Conservation (phyloP, 2,329 filamentous ascomycete genomes). For the Endothia cerciana region DNA sequence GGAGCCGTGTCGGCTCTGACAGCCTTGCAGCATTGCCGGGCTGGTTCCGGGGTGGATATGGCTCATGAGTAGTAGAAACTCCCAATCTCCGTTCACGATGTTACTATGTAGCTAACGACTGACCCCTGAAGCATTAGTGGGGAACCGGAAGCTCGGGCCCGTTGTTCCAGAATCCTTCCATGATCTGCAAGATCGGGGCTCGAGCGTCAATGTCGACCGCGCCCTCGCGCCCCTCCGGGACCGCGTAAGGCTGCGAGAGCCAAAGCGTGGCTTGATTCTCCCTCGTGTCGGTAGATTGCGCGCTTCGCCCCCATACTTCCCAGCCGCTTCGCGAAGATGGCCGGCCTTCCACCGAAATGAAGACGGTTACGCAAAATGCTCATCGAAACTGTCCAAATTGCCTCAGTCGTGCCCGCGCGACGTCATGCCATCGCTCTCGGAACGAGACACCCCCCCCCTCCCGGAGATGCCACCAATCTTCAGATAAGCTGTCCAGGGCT, state of each 20-base stretch:
- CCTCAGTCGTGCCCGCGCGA: neutral
- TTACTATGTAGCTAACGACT: neutral
- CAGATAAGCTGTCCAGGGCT: neutral
- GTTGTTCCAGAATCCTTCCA: constrained; percentile 9
- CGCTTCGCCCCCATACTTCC: neutral
- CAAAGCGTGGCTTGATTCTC: neutral
- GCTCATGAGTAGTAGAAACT: neutral
- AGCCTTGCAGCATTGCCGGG: neutral
- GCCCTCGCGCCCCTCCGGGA: too few species aligned
- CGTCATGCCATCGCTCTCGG: neutral
- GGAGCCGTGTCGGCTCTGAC: neutral
- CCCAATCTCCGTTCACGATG: constrained; percentile 19
- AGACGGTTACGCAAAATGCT: neutral
- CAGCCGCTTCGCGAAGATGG: neutral
- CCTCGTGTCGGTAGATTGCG: constrained; percentile 14
- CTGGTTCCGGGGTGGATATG: constrained; percentile 2
- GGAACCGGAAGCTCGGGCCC: constrained; percentile 15
- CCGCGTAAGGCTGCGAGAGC: neutral
- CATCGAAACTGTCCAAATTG: neutral
- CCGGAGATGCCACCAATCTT: constrained; percentile 14
- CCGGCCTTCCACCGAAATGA: neutral
- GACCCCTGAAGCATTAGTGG: constrained; percentile 8
- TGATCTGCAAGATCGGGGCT: constrained; percentile 8
- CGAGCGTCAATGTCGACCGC: constrained; percentile 1
- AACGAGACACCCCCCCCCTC: neutral